Evolutionary conservation across 306 rosid species (phyloP), one percentile per base, ranked within the genome.

Genomic region (Ormosia semicastrata): DNA sequence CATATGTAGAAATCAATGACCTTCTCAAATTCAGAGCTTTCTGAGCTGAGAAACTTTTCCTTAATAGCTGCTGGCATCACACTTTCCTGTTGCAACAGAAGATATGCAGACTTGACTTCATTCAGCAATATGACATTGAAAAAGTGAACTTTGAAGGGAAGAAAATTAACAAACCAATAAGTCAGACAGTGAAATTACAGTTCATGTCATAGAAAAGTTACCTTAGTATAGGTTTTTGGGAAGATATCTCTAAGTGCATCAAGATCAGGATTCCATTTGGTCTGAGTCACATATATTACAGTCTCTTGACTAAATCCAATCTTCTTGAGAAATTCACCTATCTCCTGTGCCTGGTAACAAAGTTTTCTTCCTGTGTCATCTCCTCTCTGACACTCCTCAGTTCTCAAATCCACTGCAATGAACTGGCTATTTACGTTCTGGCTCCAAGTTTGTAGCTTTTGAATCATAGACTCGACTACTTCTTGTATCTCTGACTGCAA

Each of bases 161-260:
- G 43, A 68, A 24, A 66, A 66, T 39, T 66, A 39, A 80, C 13
- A 7, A 37, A 24, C 13, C 11, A 46, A 37, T 40, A 63, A 49
- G 18, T 0, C 65, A 43, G 34, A 75, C 8, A 13, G 0, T 47
- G 24, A 68, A 7, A 67, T 43, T 66, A n/a, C 15, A 57, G 6
- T 32, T 44, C n/a, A 60, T 0, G 33, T 59, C 33, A 24, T 7
- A 47, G 46, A 49, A 37, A 76, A 24, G 10, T 71, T 54, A 85
- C 88, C 87, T 84, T 77, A 17, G 87, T 77, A 54, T 72, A 87
- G 13, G 87, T 87, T 70, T 84, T 77, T 14, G 84, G 90, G 68
- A 87, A 87, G 15, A 87, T 66, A 66, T 66, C 4, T 81, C 47
- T 81, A 0, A 84, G 81, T 24, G 90, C 69, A 66, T 77, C 85